Evolutionary conservation across 2,329 filamentous ascomycete genomes (phyloP), one percentile per base, ranked within the genome.

Genomic region (Macrophomina pseudophaseolina): DNA sequence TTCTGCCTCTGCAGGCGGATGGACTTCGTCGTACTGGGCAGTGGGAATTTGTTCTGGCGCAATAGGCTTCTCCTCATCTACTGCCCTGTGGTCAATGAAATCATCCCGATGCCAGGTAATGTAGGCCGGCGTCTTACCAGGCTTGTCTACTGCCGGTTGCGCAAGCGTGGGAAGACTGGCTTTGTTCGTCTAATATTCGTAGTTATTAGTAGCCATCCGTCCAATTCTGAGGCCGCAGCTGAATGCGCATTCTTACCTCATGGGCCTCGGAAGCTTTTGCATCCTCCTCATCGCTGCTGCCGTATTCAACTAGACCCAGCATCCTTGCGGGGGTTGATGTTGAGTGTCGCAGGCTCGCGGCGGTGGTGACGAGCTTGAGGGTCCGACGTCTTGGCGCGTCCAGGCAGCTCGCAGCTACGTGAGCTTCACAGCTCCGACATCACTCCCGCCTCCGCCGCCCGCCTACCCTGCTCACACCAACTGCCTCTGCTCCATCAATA

Each of bases 171-270:
- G 46, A 30, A 53, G 33, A 56, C 46, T 18, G 28, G 62, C 51
- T 44, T 60, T 62, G 46, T 14, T 64, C 58, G 67, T 69, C 68
- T 70, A 66, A 64, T 66, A 66, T 70, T 56, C 44, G 67, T 56
- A 51, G 58, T 67, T 62, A 80, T 84, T 79, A 83, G 81, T 83
- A 83, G 81, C 78, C 76, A 82, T 81, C 80, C 76, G 70, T 71
- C 72, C 75, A 72, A 74, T 71, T 62, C 12, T 9, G 38, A n/a
- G 30, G 38, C 67, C 16, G 59, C 71, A 70, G 75, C 69, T 72
- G 46, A 12, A 49, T 48, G 48, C 35, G 28, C 60, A 46, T 68
- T 70, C 78, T 78, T 79, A 82, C 80, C 78, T 82, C 72, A 67
- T 71, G 56, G 51, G 73, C 72, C 49, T 73, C 70, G 14, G 71